Evolutionary conservation across 2,329 filamentous ascomycete species (phyloP), one percentile per base, ranked within the genome.

Genomic region (Xylariaceae sp.): DNA sequence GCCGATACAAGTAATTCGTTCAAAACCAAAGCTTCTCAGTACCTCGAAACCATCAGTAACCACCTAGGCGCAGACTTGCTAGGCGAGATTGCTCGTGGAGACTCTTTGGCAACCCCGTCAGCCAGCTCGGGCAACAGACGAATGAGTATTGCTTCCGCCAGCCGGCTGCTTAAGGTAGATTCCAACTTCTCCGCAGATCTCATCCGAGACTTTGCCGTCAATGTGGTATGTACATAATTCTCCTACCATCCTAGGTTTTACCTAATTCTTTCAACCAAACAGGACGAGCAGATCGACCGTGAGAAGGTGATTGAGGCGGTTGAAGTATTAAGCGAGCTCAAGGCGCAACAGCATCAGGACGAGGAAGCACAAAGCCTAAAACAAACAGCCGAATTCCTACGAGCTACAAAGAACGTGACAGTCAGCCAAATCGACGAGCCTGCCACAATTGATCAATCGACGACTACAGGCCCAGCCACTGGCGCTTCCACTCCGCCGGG

Each of bases 401-500:
- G 55, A 12, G 53, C 44, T 29, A 63, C 62, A 26, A 57, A 47
- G 21, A 41, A 40, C 18, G 12, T 50, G 22, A 10, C 44, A 36
- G 16, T 29, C 8, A 5, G 29, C 13, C 45, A 34, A 41, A n/a
- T 13, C 15, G 19, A 46, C 16, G 26, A 40, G 16, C 34, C 34
- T 21, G 29, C 6, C 13, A n/a, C 30, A 43, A 7, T 26, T 29
- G 45, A 45, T 13, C 39, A 36, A 22, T 22, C 37, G 1, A 41
- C 37, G 1, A 41, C 47, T 18, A 37, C 54, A 36, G 55, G 55
- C 21, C 46, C 56, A 42, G 51, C 63, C 2, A 65, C 67, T 13
- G 65, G 75, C 51, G 64, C 72, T 44, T 76, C 81, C 29, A 84
- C 89, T 70, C 94, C 94, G 0, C 88, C 95, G 19, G 94, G 94